phyloP scores from a whole-genome alignment of 2,329 filamentous ascomycete species.

The Monosporascus sp. region DNA sequence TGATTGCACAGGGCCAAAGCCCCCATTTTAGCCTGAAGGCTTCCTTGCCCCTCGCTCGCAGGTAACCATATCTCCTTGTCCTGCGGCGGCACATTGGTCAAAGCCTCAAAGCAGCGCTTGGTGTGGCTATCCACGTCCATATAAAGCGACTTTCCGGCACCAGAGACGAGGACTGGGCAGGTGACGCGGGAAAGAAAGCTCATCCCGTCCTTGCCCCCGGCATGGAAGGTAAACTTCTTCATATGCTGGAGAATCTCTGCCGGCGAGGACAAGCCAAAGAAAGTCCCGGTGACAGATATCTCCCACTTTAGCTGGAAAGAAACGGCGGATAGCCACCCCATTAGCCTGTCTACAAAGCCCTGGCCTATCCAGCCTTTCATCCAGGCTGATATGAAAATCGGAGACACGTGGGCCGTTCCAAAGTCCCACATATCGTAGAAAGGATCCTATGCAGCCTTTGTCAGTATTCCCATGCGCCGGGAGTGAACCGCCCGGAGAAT shows the following conservation, averaged over 20 bases:
- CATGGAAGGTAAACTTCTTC: slow-evolving; percentile 9
- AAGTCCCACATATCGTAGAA: slow-evolving; percentile 21
- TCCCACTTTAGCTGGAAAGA: slow-evolving; percentile 28
- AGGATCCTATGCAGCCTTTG: too few species aligned
- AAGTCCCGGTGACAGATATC: slow-evolving; percentile 16
- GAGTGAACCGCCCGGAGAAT: too few species aligned
- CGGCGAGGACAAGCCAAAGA: slow-evolving; percentile 15
- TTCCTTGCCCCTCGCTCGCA: slow-evolving; percentile 3
- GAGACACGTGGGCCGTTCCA: slow-evolving; percentile 17
- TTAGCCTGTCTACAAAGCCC: slow-evolving; percentile 20
- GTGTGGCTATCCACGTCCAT: slow-evolving; percentile 7
- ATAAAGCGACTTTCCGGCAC: slow-evolving; percentile 10
- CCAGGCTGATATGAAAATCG: slow-evolving; percentile 18
- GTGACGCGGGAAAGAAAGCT: slow-evolving; percentile 14
- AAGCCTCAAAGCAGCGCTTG: slow-evolving; percentile 1
- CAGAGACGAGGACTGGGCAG: slow-evolving; percentile 25
- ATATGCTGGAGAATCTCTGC: slow-evolving; percentile 18
- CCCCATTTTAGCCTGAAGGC: slow-evolving; percentile 13
- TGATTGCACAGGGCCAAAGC: slow-evolving; percentile 8
- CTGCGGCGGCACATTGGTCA: neutral
- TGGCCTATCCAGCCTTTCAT: slow-evolving; percentile 17
- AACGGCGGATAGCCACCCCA: slow-evolving; percentile 8
- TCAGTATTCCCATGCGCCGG: too few species aligned
- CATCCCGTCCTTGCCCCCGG: neutral
- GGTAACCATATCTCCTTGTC: slow-evolving; percentile 11